Evolutionary conservation across 441 rosid genomes (phyloP).

Genomic region (Theobroma grandiflorum): DNA sequence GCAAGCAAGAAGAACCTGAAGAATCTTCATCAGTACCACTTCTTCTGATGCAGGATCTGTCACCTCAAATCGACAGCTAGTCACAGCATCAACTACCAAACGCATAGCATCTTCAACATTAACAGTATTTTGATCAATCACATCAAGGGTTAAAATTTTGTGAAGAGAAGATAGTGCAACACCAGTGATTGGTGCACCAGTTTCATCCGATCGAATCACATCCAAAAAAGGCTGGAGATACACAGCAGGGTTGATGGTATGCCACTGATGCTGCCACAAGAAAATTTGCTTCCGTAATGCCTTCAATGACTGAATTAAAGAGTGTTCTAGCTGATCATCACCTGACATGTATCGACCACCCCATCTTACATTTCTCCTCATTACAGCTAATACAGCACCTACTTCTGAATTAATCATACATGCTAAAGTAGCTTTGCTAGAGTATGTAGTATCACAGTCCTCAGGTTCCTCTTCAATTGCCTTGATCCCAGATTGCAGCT

Average conservation of each 20-base stretch:
- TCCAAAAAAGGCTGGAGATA: slow-evolving; percentile 80
- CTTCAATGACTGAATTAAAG: slow-evolving; percentile 75
- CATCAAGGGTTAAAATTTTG: slow-evolving; percentile 68
- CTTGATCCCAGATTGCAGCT: slow-evolving; percentile 78
- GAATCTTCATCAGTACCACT: slow-evolving; percentile 82
- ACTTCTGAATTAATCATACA: slow-evolving; percentile 78
- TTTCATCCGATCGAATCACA: slow-evolving; percentile 76
- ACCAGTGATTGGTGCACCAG: slow-evolving; percentile 81
- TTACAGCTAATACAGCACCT: slow-evolving; percentile 79
- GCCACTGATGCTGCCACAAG: slow-evolving; percentile 79
- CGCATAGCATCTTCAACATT: slow-evolving; percentile 78
- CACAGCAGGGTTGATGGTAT: slow-evolving; percentile 61
- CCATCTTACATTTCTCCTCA: slow-evolving; percentile 84
- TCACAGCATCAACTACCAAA: slow-evolving; percentile 78
- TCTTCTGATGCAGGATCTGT: slow-evolving; percentile 85
- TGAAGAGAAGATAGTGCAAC: slow-evolving; percentile 75
- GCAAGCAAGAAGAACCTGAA: slow-evolving; percentile 80
- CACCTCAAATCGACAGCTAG: slow-evolving; percentile 81
- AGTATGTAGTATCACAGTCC: slow-evolving; percentile 57
- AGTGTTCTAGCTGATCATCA: slow-evolving; percentile 80
- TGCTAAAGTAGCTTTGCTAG: slow-evolving; percentile 62
- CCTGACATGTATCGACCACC: slow-evolving; percentile 79
- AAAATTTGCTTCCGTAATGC: slow-evolving; percentile 68
- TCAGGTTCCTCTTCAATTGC: slow-evolving; percentile 88
- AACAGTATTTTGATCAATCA: slow-evolving; percentile 64